Base-by-base conservation (phyloP, 345 rosid species). In the Atalantia buxifolia region DNA sequence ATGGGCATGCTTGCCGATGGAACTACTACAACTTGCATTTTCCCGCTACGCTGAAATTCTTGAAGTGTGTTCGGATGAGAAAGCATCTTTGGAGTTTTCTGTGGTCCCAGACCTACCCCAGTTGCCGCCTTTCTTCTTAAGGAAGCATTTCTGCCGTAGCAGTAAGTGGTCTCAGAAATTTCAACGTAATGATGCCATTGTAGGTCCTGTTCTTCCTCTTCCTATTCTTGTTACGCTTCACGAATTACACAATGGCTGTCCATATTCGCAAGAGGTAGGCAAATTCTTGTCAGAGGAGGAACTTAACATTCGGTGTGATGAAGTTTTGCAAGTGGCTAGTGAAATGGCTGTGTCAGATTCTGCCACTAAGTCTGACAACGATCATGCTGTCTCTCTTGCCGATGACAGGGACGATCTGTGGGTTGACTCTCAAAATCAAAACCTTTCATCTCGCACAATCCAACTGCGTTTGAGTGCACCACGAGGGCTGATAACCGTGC, bases 121-220 rank as follows among this genome's bases (percentile, higher is more conserved):
- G 53, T 75, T 85, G 75, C 90, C 86, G 9, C 90, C 88, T 21
- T 87, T 82, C 71, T 65, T 80, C 76, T 79, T 87, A 28, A 82
- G 87, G 76, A 79, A 69, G 69, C 85, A 86, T 48, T 79, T 88
- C 25, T 77, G 31, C 74, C 78, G 79, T 48, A 82, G 88, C 79
- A 84, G 33, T 42, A 83, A 61, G 83, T 79, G 84, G 86, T 75
- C 86, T 30, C 50, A 33, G 14, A 77, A 76, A 74, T 86, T 80
- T 55, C 82, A 45, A 76, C 64, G 64, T 40, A 60, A n/a, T 59
- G 77, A 83, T 56, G 70, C 76, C 63, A 78, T 83, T 78, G 84
- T 81, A 0, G 91, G 91, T 73, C 91, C 88, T 12, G 76, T 85
- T 66, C 80, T 86, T 77, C 87, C 86, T 24, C 81, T 87, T 21